Percentiles rank a stretch among this genome's conserved stretches.
Evolutionary conservation across 1,284 basidiomycete genomes (phyloP).

Genomic region (Leccinum ponderosum): DNA sequence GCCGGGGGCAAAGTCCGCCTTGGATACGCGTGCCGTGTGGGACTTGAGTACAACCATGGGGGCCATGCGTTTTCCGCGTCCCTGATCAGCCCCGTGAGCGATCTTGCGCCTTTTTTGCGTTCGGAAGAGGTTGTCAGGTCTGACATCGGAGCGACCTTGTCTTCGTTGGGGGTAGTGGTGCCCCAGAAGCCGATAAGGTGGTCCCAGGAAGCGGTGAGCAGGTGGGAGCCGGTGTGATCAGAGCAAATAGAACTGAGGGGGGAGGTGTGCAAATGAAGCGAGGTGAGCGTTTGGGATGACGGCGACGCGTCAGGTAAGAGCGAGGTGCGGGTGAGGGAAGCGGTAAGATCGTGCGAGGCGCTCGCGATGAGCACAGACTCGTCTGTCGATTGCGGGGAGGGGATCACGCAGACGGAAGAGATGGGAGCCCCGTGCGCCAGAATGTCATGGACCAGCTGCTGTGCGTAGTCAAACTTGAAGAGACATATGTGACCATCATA

Average conservation of each 20-base stretch:
- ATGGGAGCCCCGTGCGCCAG: conserved; percentile 66
- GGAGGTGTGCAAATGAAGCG: conserved; percentile 78
- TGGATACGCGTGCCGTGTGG: conserved; percentile 73
- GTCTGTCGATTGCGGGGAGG: conserved; percentile 26
- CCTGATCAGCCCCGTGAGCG: conserved; percentile 32
- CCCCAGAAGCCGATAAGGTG: conserved; percentile 75
- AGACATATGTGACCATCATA: conserved; percentile 79
- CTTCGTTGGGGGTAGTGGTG: conserved; percentile 55
- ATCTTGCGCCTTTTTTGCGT: conserved; percentile 59
- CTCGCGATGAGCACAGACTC: conserved; percentile 66
- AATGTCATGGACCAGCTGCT: conserved; percentile 52
- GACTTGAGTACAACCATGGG: conserved; percentile 70
- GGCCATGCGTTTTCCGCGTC: conserved; percentile 53
- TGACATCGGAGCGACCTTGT: conserved; percentile 52
- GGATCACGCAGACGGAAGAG: conserved; percentile 69
- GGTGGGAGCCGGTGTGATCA: conserved; percentile 52
- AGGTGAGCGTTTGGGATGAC: conserved; percentile 46
- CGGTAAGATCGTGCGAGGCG: conserved; percentile 82
- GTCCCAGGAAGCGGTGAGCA: conserved; percentile 33
- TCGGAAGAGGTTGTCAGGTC: conserved; percentile 36
- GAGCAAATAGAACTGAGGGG: conserved; percentile 71
- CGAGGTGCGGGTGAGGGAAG: conserved; percentile 59
- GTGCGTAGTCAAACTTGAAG: conserved; percentile 67
- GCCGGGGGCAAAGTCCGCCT: conserved; percentile 48
- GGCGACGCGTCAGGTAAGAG: conserved; percentile 43